Conservation (phyloP, 148 eudicot species). For the Vaccinium darrowii region DNA sequence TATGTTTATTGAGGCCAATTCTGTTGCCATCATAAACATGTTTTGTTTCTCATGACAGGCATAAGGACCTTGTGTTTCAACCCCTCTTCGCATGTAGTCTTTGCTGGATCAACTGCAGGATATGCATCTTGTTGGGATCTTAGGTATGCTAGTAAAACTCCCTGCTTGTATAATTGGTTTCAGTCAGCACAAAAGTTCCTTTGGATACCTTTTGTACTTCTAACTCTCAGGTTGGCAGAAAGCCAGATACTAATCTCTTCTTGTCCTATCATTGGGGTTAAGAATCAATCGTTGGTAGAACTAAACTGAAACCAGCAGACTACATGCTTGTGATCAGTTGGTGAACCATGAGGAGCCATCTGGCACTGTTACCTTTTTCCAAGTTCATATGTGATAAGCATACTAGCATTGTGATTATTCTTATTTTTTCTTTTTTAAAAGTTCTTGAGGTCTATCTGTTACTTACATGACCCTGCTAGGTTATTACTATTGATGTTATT, state of each 20-base stretch:
- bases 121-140: constrained; percentile 80
- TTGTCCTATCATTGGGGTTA: neutral
- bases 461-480: neutral
- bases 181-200: neutral
- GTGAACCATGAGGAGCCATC: neutral
- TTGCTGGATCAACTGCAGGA: constrained; percentile 69
- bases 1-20: neutral
- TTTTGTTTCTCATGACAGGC: constrained; percentile 32
- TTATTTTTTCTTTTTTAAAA: neutral
- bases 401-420: neutral
- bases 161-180: neutral
- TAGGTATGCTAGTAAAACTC: constrained; percentile 42
- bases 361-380: neutral
- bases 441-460: neutral
- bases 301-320: neutral
- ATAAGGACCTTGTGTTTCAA: constrained; percentile 58
- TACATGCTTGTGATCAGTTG: neutral
- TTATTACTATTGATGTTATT: neutral
- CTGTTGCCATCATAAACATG: neutral
- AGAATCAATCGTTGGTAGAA: neutral
- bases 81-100: constrained; percentile 55
- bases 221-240: neutral
- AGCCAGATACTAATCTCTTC: neutral
- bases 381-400: neutral
- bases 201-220: neutral